Conservation (phyloP, 352 stramenopile species). For the Phytophthora gonapodyides region DNA sequence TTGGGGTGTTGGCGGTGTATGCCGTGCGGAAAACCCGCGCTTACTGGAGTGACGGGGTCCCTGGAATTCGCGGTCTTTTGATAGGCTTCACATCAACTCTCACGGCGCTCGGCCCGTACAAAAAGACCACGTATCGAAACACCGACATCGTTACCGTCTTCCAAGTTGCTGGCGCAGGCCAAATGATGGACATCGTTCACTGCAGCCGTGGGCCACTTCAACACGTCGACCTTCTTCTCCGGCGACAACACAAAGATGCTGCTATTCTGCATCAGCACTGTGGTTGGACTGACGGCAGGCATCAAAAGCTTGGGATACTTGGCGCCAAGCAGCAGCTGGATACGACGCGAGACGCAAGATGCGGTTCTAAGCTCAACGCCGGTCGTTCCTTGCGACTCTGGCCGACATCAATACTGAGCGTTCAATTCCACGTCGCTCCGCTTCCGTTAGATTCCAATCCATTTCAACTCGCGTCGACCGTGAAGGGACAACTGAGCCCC, state of each 20-base stretch:
- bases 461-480: too few relatives aligned
- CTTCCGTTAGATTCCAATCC: background rate
- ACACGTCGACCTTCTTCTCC: conserved; percentile 22
- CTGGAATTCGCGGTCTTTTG: conserved; percentile 33
- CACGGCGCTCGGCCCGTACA: conserved; percentile 42
- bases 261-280: conserved; percentile 13
- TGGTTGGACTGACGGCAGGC: background rate
- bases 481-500: too few relatives aligned
- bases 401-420: conserved; percentile 17
- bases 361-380: conserved; percentile 23
- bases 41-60: conserved; percentile 19
- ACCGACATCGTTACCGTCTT: conserved; percentile 23
- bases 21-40: conserved; percentile 5
- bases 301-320: conserved; percentile 3
- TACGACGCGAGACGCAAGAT: background rate
- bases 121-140: conserved; percentile 21
- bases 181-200: too few relatives aligned
- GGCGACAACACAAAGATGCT: conserved; percentile 24
- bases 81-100: conserved; percentile 43
- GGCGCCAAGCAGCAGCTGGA: background rate
- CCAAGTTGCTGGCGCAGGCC: background rate
- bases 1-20: conserved; percentile 30
- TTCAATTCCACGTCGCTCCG: conserved; percentile 15
- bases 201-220: conserved; percentile 12
- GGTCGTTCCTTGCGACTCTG: conserved; percentile 24